Conservation (phyloP, 1,139 yeast species). For the Entelexis sorbosivorans region DNA sequence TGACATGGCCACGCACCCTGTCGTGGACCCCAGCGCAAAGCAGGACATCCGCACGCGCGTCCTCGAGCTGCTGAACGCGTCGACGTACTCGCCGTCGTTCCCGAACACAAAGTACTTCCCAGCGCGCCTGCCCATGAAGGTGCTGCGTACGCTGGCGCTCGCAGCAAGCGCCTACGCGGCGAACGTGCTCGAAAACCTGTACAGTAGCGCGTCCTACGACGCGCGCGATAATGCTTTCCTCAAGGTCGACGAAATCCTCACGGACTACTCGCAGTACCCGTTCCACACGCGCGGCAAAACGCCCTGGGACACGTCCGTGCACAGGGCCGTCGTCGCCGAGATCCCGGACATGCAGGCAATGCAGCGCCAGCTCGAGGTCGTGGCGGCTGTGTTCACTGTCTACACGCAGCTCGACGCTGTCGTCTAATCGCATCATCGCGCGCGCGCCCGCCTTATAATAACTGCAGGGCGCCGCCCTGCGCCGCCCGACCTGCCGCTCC, state of each 20-base stretch:
- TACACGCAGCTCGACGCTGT: constrained; percentile 32
- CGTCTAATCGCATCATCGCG: constrained; percentile 3
- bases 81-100: constrained; percentile 42
- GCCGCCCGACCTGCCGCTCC: too few species aligned
- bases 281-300: constrained; percentile 49
- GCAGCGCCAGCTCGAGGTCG: constrained; percentile 58
- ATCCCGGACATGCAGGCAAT: constrained; percentile 42
- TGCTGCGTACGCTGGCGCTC: constrained; percentile 67
- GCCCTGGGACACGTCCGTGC: constrained; percentile 56
- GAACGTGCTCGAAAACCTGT: constrained; percentile 84
- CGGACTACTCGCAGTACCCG: constrained; percentile 80
- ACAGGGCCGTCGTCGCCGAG: constrained; percentile 58
- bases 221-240: constrained; percentile 88
- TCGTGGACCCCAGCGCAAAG: constrained; percentile 77
- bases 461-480: neutral
- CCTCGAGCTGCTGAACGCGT: constrained; percentile 54
- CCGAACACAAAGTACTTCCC: constrained; percentile 45
- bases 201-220: constrained; percentile 68
- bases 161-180: constrained; percentile 92
- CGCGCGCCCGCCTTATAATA: neutral
- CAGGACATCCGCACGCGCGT: constrained; percentile 65
- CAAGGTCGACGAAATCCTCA: constrained; percentile 80
- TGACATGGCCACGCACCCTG: constrained; percentile 98
- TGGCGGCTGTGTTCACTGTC: constrained; percentile 61
- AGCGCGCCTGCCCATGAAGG: constrained; percentile 53